A percentile compares a stretch with the other conserved stretches of the same genome.
Evolutionary conservation across 148 eudicot genomes (phyloP).

Genomic region (Camellia lanceoleosa): DNA sequence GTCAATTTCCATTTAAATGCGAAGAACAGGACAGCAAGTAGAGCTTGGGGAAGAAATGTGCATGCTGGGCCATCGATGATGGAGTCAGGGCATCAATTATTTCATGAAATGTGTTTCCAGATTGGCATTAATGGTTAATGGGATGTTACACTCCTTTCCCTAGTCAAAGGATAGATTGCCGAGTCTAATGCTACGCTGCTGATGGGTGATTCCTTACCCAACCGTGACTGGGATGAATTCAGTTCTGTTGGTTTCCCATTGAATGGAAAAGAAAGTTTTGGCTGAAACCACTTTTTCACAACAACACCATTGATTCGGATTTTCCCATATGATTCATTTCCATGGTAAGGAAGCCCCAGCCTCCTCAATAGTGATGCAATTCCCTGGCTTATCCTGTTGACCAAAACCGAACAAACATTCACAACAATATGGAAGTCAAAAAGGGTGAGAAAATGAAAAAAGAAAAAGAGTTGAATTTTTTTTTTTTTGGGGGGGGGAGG

Average conservation of each 20-base stretch:
- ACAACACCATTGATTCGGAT: constrained; percentile 66
- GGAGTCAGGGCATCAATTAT: too few relatives aligned
- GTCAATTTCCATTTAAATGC: not conserved
- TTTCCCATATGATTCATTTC: constrained; percentile 83
- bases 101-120: not conserved
- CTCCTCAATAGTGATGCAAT: constrained; percentile 82
- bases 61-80: not conserved
- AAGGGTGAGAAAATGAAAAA: too few relatives aligned
- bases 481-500: too few relatives aligned
- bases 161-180: constrained; percentile 59
- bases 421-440: not conserved
- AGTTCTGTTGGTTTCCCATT: constrained; percentile 35
- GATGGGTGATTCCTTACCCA: constrained; percentile 58
- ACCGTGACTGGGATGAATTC: constrained; percentile 45
- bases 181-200: constrained; percentile 74
- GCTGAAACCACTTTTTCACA: constrained; percentile 78
- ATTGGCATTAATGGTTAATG: constrained; percentile 4
- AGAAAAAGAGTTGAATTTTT: too few relatives aligned
- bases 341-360: constrained; percentile 66
- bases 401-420: constrained; percentile 20
- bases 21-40: constrained; percentile 1
- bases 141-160: constrained; percentile 14
- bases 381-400: constrained; percentile 73
- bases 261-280: constrained; percentile 48
- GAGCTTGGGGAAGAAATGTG: not conserved